These are phyloP conservation scores for Colletotrichum endophyticum DNA, from an alignment of 2,329 filamentous ascomycete genomes.

Conservation along the genomic window DNA sequence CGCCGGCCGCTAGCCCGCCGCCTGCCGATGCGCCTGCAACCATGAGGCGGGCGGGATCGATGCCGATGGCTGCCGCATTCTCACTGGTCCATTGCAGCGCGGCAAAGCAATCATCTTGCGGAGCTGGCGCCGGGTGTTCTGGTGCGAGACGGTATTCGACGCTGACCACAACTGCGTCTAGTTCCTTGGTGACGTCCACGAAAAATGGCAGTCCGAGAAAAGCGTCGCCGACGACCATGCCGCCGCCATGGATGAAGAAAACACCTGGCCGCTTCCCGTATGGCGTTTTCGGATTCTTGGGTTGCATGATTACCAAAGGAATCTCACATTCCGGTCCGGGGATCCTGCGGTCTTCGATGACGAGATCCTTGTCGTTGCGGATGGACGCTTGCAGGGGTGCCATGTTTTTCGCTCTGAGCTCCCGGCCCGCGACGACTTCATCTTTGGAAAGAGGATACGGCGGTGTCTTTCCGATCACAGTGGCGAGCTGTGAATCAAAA, in stretches of 20 bases:
- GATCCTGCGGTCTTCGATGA: background rate
- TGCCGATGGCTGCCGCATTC: constrained; percentile 40
- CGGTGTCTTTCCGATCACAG: background rate
- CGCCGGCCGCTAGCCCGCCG: constrained; percentile 42
- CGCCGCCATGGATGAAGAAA: constrained; percentile 9
- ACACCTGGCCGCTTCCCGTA: background rate
- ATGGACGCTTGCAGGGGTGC: background rate
- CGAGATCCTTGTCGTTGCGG: background rate
- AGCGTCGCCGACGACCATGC: constrained; percentile 7
- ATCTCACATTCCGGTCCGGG: background rate
- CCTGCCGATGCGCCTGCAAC: constrained; percentile 49
- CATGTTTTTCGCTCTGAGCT: background rate
- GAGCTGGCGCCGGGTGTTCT: constrained; percentile 33
- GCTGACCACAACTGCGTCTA: constrained; percentile 38
- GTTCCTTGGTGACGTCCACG: background rate
- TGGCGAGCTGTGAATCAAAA: background rate
- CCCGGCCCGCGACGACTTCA: background rate
- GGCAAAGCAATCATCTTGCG: constrained; percentile 30
- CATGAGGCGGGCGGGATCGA: constrained; percentile 43
- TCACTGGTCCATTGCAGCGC: constrained; percentile 38
- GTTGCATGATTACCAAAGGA: background rate
- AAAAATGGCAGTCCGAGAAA: background rate
- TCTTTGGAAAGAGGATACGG: background rate
- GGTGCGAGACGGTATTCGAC: constrained; percentile 53
- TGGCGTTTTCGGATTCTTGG: background rate